Conservation (phyloP, 345 rosid genomes). For the Ceriops tagal region DNA sequence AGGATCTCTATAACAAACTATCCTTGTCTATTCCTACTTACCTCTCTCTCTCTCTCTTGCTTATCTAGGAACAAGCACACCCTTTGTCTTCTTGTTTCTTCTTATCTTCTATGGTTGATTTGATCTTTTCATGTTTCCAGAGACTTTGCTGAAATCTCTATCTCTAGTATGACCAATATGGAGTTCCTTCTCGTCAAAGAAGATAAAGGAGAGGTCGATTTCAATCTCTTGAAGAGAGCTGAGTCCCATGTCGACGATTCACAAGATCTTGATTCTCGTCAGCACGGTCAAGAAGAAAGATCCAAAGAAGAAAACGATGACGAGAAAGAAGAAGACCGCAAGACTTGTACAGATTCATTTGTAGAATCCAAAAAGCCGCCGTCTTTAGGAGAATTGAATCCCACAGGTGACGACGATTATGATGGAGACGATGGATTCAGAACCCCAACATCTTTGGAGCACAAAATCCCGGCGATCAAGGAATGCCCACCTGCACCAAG, state of each 20-base stretch:
- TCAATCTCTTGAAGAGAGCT: not conserved
- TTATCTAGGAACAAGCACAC: too few species aligned
- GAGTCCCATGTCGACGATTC: not conserved
- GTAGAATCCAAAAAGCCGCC: not conserved
- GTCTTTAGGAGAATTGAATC: slow-evolving; percentile 8
- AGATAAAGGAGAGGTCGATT: slow-evolving; percentile 25
- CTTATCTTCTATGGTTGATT: not conserved
- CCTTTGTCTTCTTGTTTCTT: not conserved
- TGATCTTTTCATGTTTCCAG: slow-evolving; percentile 5
- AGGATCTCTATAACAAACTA: not conserved
- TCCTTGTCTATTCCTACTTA: not conserved
- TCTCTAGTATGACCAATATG: slow-evolving; percentile 24
- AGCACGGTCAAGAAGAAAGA: not conserved
- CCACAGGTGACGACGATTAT: not conserved
- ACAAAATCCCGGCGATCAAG: slow-evolving; percentile 15
- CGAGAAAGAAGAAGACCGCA: not conserved
- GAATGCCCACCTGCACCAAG: slow-evolving; percentile 29
- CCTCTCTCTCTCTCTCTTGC: not conserved
- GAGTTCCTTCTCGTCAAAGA: slow-evolving; percentile 30
- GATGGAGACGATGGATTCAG: slow-evolving; percentile 24
- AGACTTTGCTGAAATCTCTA: not conserved
- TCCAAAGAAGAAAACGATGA: not conserved
- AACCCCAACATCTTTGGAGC: slow-evolving; percentile 26
- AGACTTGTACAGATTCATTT: not conserved
- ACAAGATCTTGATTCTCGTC: not conserved